A percentile compares a stretch with the other conserved stretches of the same genome.
These are phyloP conservation scores for Chlorella sp. DNA, from an alignment of 139 green algal genomes.

Conservation along the genomic window DNA sequence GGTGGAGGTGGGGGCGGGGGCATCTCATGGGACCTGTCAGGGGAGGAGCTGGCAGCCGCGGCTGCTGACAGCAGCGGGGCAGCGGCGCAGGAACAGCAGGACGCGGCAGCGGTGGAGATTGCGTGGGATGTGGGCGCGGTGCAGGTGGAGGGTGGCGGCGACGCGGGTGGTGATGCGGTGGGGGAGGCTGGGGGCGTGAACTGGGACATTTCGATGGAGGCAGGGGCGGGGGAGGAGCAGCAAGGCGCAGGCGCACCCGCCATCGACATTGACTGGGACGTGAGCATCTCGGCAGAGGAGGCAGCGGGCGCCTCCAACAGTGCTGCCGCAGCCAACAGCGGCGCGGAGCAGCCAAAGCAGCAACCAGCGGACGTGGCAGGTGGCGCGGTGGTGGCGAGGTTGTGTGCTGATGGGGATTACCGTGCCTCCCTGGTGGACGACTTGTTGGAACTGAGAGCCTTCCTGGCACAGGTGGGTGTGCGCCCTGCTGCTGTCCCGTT, in stretches of 20 bases:
- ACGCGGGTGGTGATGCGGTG: neutral
- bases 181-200: slow-evolving; percentile 18
- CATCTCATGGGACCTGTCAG: too few species aligned
- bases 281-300: too few species aligned
- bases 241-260: too few species aligned
- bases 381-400: slow-evolving; percentile 4
- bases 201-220: slow-evolving; percentile 51
- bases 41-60: too few species aligned
- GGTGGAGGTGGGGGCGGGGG: neutral
- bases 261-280: too few species aligned
- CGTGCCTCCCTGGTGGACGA: slow-evolving; percentile 41
- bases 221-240: neutral
- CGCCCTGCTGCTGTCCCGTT: too few species aligned
- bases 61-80: too few species aligned
- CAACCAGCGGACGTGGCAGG: neutral
- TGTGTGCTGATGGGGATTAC: slow-evolving; percentile 25
- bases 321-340: neutral
- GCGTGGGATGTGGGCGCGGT: neutral
- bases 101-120: neutral
- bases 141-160: too few species aligned
- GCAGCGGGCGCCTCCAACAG: too few species aligned
- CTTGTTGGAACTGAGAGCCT: slow-evolving; percentile 49
- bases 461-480: slow-evolving; percentile 28
- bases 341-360: neutral
- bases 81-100: too few species aligned